phyloP scores from a whole-genome alignment of 1,284 basidiomycete genomes.

The Leccinum fallax region DNA sequence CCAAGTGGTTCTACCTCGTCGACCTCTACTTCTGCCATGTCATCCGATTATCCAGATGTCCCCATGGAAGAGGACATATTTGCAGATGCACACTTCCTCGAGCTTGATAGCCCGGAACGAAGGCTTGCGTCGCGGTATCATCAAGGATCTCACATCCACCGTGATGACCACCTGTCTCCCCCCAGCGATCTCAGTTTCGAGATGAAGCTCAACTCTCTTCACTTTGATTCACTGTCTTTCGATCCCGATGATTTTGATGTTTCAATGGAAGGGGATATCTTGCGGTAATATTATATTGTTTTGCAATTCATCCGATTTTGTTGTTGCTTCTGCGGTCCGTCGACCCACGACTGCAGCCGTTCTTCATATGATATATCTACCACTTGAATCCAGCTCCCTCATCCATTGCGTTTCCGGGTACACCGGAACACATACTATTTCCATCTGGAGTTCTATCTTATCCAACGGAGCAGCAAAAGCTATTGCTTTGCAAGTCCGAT shows the following conservation, averaged over 20 bases:
- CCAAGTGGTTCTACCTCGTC: slow-evolving; percentile 8
- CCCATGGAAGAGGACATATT: slow-evolving; percentile 21
- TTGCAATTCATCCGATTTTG: background rate
- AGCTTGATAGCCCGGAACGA: slow-evolving; percentile 21
- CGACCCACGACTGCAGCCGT: background rate
- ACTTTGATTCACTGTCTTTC: slow-evolving; percentile 68
- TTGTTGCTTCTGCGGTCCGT: slow-evolving; percentile 5
- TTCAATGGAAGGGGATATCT: slow-evolving; percentile 17
- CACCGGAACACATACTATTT: slow-evolving; percentile 1
- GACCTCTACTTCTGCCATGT: slow-evolving; percentile 13
- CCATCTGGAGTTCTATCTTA: background rate
- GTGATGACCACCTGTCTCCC: slow-evolving; percentile 1
- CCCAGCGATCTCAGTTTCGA: slow-evolving; percentile 49
- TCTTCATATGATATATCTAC: slow-evolving; percentile 9
- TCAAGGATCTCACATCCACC: slow-evolving; percentile 6
- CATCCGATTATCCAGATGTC: slow-evolving; percentile 21
- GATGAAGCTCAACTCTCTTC: slow-evolving; percentile 67
- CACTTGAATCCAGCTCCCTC: slow-evolving; percentile 4
- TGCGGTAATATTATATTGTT: slow-evolving; percentile 15
- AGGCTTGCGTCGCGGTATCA: slow-evolving; percentile 8
- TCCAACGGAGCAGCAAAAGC: slow-evolving; percentile 7
- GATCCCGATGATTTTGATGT: slow-evolving; percentile 55
- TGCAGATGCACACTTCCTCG: slow-evolving; percentile 19
- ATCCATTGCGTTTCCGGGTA: background rate
- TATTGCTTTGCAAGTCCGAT: slow-evolving; percentile 2